These are phyloP conservation scores for Trichophyton verrucosum DNA, from an alignment of 2,329 filamentous ascomycete species.

Conservation along the genomic window DNA sequence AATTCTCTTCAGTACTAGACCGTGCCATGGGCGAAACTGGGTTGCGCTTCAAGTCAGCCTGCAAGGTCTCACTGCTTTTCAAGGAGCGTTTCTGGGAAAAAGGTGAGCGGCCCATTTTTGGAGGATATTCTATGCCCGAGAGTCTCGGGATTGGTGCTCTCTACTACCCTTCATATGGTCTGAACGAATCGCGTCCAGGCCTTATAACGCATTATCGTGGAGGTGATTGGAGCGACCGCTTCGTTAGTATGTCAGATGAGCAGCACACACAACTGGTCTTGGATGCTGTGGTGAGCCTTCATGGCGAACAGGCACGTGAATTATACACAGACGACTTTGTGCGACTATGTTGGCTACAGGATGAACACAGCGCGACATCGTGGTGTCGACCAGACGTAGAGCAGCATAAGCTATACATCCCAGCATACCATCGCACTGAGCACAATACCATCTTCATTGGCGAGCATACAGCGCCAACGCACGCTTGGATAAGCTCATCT, in stretches of 20 bases:
- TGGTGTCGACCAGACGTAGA: slow-evolving; percentile 22
- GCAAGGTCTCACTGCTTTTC: slow-evolving; percentile 25
- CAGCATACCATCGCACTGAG: no score
- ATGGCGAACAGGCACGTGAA: background rate
- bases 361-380: no score
- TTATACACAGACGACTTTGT: slow-evolving; percentile 19
- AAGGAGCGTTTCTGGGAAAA: slow-evolving; percentile 25
- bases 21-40: no score
- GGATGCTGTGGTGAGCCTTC: no score
- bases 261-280: slow-evolving; percentile 13
- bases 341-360: slow-evolving; percentile 1
- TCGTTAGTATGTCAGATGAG: slow-evolving; percentile 29
- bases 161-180: no score
- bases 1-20: no score
- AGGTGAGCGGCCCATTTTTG: slow-evolving; percentile 21
- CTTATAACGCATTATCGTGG: no score
- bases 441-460: slow-evolving; percentile 24
- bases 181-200: slow-evolving; percentile 14
- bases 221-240: slow-evolving; percentile 21
- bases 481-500: slow-evolving; percentile 21
- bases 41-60: slow-evolving; percentile 12
- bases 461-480: slow-evolving; percentile 25
- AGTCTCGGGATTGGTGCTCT: no score
- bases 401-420: slow-evolving; percentile 20
- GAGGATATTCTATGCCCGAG: slow-evolving; percentile 23